Conservation (phyloP, 345 rosid genomes). For the Tarenaya hassleriana region DNA sequence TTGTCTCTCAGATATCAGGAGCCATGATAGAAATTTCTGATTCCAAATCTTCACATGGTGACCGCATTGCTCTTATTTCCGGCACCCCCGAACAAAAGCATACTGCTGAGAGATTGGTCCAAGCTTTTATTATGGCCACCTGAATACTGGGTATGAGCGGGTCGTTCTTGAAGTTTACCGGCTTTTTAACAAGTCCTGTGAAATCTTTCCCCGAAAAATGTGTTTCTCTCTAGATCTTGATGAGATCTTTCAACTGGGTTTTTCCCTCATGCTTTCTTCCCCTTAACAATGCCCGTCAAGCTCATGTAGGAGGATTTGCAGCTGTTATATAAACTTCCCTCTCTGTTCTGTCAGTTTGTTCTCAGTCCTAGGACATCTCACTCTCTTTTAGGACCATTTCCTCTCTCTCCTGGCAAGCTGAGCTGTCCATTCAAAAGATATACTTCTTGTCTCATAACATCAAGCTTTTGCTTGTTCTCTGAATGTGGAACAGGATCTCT, state of each 20-base stretch:
- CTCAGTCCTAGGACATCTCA: constrained; percentile 36
- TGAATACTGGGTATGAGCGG: constrained; percentile 18
- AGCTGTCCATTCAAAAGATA: constrained; percentile 15
- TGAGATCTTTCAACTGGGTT: constrained; percentile 34
- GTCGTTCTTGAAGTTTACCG: constrained; percentile 17
- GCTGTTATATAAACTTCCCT: constrained; percentile 26
- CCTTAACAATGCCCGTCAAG: constrained; percentile 31
- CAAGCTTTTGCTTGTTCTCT: constrained; percentile 12
- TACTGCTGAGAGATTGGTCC: constrained; percentile 90
- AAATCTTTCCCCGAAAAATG: constrained; percentile 24
- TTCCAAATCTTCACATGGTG: constrained; percentile 68
- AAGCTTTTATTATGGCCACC: constrained; percentile 93
- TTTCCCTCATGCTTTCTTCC: constrained; percentile 27
- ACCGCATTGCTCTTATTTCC: constrained; percentile 71
- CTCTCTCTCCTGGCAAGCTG: constrained; percentile 25
- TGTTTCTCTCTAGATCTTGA: constrained; percentile 31
- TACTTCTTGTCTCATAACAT: constrained; percentile 14
- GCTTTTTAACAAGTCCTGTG: constrained; percentile 35
- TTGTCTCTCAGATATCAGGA: constrained; percentile 83
- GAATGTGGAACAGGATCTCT: constrained; percentile 24
- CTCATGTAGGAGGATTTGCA: constrained; percentile 28
- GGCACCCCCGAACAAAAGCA: constrained; percentile 91
- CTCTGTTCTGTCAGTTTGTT: constrained; percentile 28
- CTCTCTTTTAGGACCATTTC: constrained; percentile 44
- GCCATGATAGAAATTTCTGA: constrained; percentile 88